Evolutionary conservation across 305 asterid genomes (phyloP), one percentile per base, ranked within the genome.

Genomic region (Fraxinus latifolia): DNA sequence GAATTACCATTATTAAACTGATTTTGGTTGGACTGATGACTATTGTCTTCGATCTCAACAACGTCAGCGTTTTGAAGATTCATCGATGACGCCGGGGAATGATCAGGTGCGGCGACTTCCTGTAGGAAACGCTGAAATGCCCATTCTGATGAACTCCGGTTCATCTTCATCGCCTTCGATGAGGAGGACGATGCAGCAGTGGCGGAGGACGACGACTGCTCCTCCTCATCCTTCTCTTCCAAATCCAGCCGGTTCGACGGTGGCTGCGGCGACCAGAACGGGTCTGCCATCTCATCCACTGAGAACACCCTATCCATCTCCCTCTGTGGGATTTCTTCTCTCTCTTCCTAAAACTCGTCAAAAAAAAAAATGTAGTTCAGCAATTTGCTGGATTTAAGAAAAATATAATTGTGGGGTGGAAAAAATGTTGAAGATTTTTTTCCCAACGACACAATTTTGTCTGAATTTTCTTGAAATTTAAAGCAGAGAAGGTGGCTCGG

Each of bases 81-180:
- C 62, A 78, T 75, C 50, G 81, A 23, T 31, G 85, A 50, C n/a
- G 81, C 70, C 77, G 82, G 17, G 71, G 80, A 78, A 72, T 76
- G 88, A 90, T 85, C 87, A 34, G 90, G 77, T 36, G 87, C 89
- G 68, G 88, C 82, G 80, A 90, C 91, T 84, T 92, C 95, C 87
- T 89, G 93, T 29, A 93, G 89, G 79, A 91, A 93, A 9, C 93
- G 92, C 81, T 95, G 97, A 77, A 95, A 89, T 58, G 98, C 97
- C 97, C 97, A 95, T 74, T 95, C 99, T 14, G 99, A 95, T 0
- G 92, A 82, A 91, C 98, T 95, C 14, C 99, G 97, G 78, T 90
- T 94, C 95, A 95, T 94, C 86, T 90, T 89, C 83, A 81, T 79
- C 85, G 65, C 77, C 89, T 88, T 87, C 7, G 94, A 86, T 7